Conservation (phyloP, 441 rosid species). For the Croton laevigatus region DNA sequence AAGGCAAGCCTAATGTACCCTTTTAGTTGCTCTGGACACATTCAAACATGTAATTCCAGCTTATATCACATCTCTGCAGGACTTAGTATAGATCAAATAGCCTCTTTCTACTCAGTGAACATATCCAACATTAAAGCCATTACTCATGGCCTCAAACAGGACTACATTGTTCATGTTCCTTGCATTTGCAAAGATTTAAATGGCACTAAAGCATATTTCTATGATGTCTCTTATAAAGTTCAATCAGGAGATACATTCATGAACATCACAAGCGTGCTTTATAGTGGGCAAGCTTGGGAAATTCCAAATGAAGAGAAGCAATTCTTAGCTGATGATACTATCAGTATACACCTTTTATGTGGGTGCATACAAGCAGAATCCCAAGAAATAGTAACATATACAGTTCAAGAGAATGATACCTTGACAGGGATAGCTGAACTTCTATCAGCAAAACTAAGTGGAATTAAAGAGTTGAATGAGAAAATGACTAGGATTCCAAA, state of each 20-base stretch:
- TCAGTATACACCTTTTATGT: slow-evolving; percentile 26
- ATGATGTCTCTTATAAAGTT: slow-evolving; percentile 28
- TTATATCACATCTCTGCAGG: slow-evolving; percentile 33
- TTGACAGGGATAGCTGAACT: slow-evolving; percentile 26
- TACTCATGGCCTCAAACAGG: slow-evolving; percentile 18
- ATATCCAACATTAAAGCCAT: slow-evolving; percentile 24
- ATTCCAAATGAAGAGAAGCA: slow-evolving; percentile 20
- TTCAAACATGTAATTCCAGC: slow-evolving; percentile 25
- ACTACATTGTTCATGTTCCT: slow-evolving; percentile 31
- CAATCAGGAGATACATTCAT: slow-evolving; percentile 14
- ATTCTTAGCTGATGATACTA: slow-evolving; percentile 18
- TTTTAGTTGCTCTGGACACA: slow-evolving; percentile 22
- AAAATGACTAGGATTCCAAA: slow-evolving; percentile 23
- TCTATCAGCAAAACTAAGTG: slow-evolving; percentile 25
- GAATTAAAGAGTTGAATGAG: slow-evolving; percentile 21
- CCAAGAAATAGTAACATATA: slow-evolving; percentile 27
- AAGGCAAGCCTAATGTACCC: slow-evolving; percentile 25
- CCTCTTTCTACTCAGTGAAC: slow-evolving; percentile 32
- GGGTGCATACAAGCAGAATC: slow-evolving; percentile 28
- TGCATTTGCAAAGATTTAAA: slow-evolving; percentile 38
- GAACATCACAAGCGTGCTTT: slow-evolving; percentile 5
- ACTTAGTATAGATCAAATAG: slow-evolving; percentile 19
- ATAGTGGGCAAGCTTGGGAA: slow-evolving; percentile 34
- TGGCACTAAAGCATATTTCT: slow-evolving; percentile 32
- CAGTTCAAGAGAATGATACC: slow-evolving; percentile 33